phyloP scores from a whole-genome alignment of 2,329 filamentous ascomycete genomes.

The Nemania diffusa region DNA sequence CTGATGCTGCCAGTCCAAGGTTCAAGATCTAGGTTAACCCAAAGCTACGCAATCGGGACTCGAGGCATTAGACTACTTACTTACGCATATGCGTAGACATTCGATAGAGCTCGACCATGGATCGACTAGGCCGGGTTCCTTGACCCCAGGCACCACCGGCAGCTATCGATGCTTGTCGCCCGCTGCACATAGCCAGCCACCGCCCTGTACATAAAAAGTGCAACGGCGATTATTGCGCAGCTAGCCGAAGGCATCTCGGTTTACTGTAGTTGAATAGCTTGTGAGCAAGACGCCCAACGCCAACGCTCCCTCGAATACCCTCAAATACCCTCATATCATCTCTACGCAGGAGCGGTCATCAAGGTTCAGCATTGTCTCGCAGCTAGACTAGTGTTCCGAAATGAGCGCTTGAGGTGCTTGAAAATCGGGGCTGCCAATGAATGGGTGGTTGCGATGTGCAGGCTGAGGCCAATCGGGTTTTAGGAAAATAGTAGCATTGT shows the following conservation, averaged over 20 bases:
- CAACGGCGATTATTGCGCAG: not conserved
- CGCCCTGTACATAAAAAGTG: not conserved
- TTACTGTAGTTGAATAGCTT: too few species aligned
- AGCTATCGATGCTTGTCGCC: conserved; percentile 3
- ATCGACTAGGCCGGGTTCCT: not conserved
- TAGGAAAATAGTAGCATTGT: conserved; percentile 1
- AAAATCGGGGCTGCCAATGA: conserved; percentile 12
- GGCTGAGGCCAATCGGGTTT: conserved; percentile 24
- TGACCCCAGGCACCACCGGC: conserved; percentile 1
- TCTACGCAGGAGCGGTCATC: too few species aligned
- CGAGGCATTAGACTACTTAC: not conserved
- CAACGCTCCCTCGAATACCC: too few species aligned
- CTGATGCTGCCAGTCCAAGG: not conserved
- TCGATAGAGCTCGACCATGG: conserved; percentile 13
- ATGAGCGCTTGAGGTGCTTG: not conserved
- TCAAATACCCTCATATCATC: too few species aligned
- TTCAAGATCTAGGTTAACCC: not conserved
- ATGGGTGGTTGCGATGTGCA: not conserved
- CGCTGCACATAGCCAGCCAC: not conserved
- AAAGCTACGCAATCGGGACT: conserved; percentile 6
- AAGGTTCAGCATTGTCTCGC: too few species aligned
- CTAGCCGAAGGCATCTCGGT: not conserved
- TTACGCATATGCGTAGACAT: not conserved
- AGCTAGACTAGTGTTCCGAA: not conserved
- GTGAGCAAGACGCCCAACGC: too few species aligned